Conservation (phyloP, 257 asterid species). For the Plantago elongata region DNA sequence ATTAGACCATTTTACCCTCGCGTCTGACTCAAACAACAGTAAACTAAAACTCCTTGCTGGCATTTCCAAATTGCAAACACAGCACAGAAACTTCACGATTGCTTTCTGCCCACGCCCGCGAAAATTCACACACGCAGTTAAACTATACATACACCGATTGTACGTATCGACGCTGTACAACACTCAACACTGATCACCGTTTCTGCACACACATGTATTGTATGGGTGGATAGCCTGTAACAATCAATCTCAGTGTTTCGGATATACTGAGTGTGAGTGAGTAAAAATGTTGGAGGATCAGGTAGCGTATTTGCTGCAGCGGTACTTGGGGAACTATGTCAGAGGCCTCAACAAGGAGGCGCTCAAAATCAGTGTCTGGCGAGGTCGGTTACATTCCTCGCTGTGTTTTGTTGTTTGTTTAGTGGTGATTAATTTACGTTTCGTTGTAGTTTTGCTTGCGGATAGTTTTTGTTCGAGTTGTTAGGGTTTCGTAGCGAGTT, state of each 20-base stretch:
- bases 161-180: too few species aligned
- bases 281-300: constrained; percentile 96
- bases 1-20: too few species aligned
- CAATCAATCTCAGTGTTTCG: background rate
- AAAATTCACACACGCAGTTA: background rate
- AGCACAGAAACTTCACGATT: background rate
- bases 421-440: background rate
- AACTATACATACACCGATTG: background rate
- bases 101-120: constrained; percentile 1
- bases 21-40: too few species aligned
- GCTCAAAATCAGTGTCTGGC: constrained; percentile 98
- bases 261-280: constrained; percentile 2
- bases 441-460: background rate
- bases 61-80: too few species aligned
- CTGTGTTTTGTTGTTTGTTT: background rate
- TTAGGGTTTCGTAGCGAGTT: background rate
- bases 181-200: too few species aligned
- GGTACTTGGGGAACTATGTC: constrained; percentile 93
- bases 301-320: constrained; percentile 80
- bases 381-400: constrained; percentile 38
- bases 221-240: too few species aligned
- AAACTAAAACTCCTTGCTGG: too few species aligned
- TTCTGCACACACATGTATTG: too few species aligned
- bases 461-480: background rate
- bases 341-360: constrained; percentile 95